These are phyloP conservation scores for Tolypocladium ovalisporum DNA, from an alignment of 2,329 filamentous ascomycete genomes.

Conservation along the genomic window DNA sequence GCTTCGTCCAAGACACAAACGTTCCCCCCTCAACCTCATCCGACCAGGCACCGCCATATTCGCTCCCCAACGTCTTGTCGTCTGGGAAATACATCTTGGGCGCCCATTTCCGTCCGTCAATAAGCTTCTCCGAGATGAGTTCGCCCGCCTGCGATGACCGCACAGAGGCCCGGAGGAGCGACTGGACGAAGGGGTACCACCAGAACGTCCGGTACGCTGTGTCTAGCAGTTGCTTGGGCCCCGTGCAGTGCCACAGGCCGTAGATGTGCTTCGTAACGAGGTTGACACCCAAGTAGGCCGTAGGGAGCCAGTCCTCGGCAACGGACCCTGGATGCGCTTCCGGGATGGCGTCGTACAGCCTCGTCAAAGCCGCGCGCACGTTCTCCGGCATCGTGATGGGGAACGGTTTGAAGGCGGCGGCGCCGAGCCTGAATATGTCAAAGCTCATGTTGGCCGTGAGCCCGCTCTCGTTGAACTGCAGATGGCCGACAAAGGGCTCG, in stretches of 20 bases:
- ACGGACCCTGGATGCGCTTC: constrained; percentile 14
- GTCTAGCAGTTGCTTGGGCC: constrained; percentile 20
- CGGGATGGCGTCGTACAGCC: constrained; percentile 18
- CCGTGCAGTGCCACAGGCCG: constrained; percentile 27
- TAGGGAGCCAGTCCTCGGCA: constrained; percentile 18
- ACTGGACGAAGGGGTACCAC: constrained; percentile 23
- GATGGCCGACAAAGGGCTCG: constrained; percentile 20
- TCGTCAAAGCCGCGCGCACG: constrained; percentile 16
- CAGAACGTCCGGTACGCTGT: constrained; percentile 23
- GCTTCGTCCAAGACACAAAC: constrained; percentile 15
- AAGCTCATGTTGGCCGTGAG: constrained; percentile 11
- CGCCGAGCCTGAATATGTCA: constrained; percentile 14
- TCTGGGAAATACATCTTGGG: constrained; percentile 8
- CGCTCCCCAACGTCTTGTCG: constrained; percentile 1
- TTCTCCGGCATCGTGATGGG: constrained; percentile 20
- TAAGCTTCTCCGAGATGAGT: constrained; percentile 13
- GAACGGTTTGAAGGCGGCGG: constrained; percentile 15
- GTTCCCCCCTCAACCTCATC: constrained; percentile 8
- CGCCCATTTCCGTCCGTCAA: constrained; percentile 20
- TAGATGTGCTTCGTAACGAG: constrained; percentile 24
- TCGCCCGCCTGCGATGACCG: constrained; percentile 11
- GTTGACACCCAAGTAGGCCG: constrained; percentile 24
- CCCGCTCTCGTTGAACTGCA: constrained; percentile 17
- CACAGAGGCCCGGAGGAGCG: constrained; percentile 17
- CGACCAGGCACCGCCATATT: constrained; percentile 14